Conservation (phyloP, 2,329 filamentous ascomycete genomes). For the Hypoxylon sp. region DNA sequence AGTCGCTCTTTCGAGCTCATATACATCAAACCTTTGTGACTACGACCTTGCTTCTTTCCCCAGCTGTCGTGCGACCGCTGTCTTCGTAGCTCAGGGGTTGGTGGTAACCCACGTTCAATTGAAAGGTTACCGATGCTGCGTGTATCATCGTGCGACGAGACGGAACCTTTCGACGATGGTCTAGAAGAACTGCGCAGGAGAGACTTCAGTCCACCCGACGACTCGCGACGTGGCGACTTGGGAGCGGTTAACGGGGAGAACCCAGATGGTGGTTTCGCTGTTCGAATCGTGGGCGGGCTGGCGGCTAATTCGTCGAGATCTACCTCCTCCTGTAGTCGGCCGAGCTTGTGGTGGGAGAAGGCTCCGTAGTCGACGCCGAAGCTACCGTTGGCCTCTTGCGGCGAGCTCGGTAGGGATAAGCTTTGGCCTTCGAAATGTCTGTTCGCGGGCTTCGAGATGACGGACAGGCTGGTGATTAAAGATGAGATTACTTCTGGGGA, state of each 20-base stretch:
- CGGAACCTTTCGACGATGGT: constrained; percentile 72
- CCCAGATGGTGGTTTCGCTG: constrained; percentile 84
- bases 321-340: constrained; percentile 63
- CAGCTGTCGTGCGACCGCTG: constrained; percentile 74
- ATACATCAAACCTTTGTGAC: constrained; percentile 75
- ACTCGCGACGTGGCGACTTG: constrained; percentile 66
- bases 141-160: constrained; percentile 70
- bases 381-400: constrained; percentile 60
- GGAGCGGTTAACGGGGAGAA: constrained; percentile 79
- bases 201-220: constrained; percentile 68
- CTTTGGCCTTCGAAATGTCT: constrained; percentile 76
- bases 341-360: constrained; percentile 66
- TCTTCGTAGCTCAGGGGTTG: constrained; percentile 65
- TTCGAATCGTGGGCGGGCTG: constrained; percentile 81
- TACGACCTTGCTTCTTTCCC: constrained; percentile 69
- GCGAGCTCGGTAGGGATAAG: constrained; percentile 59
- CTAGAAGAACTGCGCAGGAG: constrained; percentile 72
- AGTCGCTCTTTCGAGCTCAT: constrained; percentile 80
- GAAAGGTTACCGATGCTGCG: constrained; percentile 76
- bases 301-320: constrained; percentile 74
- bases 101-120: constrained; percentile 69
- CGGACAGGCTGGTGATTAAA: constrained; percentile 78
- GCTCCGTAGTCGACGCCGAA: constrained; percentile 83
- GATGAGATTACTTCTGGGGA: constrained; percentile 80
- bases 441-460: constrained; percentile 77